These are phyloP conservation scores for Colletotrichum magnum DNA, from an alignment of 2,329 filamentous ascomycete genomes.

Conservation along the genomic window DNA sequence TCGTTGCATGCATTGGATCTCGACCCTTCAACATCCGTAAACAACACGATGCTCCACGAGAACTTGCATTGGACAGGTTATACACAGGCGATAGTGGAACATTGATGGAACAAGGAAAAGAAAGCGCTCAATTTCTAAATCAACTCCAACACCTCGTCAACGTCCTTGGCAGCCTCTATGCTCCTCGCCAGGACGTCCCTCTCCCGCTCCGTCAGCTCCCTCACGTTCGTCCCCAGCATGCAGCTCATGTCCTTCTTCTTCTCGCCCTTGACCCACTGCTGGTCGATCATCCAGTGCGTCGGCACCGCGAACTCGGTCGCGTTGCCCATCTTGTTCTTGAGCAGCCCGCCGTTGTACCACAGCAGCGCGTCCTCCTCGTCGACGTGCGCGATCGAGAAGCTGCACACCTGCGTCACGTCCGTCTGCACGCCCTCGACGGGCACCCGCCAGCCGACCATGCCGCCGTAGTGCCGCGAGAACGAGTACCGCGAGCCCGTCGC, in stretches of 20 bases:
- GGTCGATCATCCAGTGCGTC: constrained; percentile 57
- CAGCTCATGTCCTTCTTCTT: constrained; percentile 54
- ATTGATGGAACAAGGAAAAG: not conserved
- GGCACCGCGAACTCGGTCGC: constrained; percentile 52
- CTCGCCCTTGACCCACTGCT: constrained; percentile 52
- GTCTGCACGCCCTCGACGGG: constrained; percentile 10
- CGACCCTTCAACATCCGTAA: constrained; percentile 41
- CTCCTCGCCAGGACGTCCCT: constrained; percentile 27
- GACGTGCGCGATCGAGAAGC: constrained; percentile 58
- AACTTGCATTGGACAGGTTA: constrained; percentile 41
- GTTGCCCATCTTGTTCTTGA: constrained; percentile 55
- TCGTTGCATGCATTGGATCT: not conserved
- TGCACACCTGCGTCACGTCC: constrained; percentile 51
- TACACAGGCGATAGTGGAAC: no score
- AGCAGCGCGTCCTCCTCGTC: constrained; percentile 54
- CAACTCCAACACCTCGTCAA: constrained; percentile 35
- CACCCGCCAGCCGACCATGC: constrained; percentile 54
- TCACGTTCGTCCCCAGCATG: constrained; percentile 47
- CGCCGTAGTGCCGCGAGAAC: constrained; percentile 58
- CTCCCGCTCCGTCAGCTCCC: constrained; percentile 32
- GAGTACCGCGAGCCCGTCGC: constrained; percentile 53
- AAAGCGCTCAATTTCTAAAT: constrained; percentile 16
- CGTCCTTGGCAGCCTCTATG: constrained; percentile 42
- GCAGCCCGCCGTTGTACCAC: constrained; percentile 60
- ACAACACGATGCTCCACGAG: constrained; percentile 45